Conservation (phyloP, 768 basidiomycete genomes). For the Ephemerocybe angulata region DNA sequence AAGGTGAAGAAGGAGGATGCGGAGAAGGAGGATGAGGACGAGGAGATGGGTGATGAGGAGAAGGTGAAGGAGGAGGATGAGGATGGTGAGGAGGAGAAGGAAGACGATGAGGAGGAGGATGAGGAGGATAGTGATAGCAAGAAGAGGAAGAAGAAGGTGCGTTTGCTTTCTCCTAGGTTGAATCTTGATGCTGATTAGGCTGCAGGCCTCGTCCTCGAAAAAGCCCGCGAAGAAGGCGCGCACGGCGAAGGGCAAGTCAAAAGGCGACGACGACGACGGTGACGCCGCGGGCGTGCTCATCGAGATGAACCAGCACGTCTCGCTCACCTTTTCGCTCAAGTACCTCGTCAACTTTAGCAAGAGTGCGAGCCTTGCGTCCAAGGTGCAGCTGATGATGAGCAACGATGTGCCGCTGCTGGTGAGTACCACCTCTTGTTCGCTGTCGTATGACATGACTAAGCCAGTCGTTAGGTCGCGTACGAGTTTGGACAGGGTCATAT, state of each 20-base stretch:
- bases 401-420: slow-evolving; percentile 90
- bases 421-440: slow-evolving; percentile 24
- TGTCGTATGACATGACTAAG: neutral
- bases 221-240: slow-evolving; percentile 47
- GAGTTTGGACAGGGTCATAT: slow-evolving; percentile 14
- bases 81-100: slow-evolving; percentile 49
- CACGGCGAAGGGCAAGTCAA: slow-evolving; percentile 49
- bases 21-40: slow-evolving; percentile 33
- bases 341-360: slow-evolving; percentile 97
- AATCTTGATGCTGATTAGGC: slow-evolving; percentile 1
- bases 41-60: slow-evolving; percentile 43
- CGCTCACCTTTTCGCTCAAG: slow-evolving; percentile 92
- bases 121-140: slow-evolving; percentile 55
- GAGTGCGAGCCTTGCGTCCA: slow-evolving; percentile 67
- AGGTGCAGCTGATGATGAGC: slow-evolving; percentile 83
- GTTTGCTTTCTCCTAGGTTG: too few species aligned
- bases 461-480: slow-evolving; percentile 12
- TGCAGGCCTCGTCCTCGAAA: slow-evolving; percentile 32
- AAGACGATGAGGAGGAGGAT: slow-evolving; percentile 49
- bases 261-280: slow-evolving; percentile 50
- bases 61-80: slow-evolving; percentile 44
- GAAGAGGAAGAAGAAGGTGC: slow-evolving; percentile 72
- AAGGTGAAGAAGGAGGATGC: slow-evolving; percentile 34
- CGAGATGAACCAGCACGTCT: slow-evolving; percentile 87
- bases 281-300: slow-evolving; percentile 58